Evolutionary conservation across 306 rosid species (phyloP).

Genomic region (Prunus armeniaca): DNA sequence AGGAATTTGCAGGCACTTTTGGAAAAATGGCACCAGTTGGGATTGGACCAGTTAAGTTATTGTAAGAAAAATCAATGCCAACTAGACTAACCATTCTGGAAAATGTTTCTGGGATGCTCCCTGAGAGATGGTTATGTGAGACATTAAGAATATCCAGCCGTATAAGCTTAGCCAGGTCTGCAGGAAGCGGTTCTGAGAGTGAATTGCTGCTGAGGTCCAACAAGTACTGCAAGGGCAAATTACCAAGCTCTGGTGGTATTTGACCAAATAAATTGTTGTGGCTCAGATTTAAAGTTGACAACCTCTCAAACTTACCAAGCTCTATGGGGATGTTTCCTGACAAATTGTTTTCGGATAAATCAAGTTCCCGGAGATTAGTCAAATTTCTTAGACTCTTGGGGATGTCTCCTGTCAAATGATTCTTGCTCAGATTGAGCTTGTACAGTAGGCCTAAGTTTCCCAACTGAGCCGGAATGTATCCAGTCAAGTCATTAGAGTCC

Average conservation of each 20-base stretch:
- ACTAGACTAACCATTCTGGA: conserved; percentile 11
- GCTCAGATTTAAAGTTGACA: conserved; percentile 40
- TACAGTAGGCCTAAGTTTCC: too few species aligned
- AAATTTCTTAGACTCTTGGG: conserved; percentile 27
- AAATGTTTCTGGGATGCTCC: conserved; percentile 38
- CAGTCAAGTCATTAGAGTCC: conserved; percentile 32
- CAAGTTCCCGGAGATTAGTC: conserved; percentile 10
- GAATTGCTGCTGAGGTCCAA: conserved; percentile 49
- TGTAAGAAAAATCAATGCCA: conserved; percentile 49
- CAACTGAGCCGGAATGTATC: conserved; percentile 1
- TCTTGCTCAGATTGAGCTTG: conserved; percentile 19
- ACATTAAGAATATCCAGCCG: conserved; percentile 35
- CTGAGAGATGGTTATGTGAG: conserved; percentile 51
- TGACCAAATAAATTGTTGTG: conserved; percentile 38
- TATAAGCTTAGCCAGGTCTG: conserved; percentile 29
- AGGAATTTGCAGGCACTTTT: not conserved
- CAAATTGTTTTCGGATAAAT: conserved; percentile 44
- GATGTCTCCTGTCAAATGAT: conserved; percentile 37
- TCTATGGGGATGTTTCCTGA: conserved; percentile 40
- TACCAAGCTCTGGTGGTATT: conserved; percentile 46
- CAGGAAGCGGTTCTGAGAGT: conserved; percentile 38
- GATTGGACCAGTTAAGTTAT: conserved; percentile 44
- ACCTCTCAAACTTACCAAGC: not conserved
- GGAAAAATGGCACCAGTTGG: conserved; percentile 26
- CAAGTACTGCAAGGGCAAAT: conserved; percentile 25